Conservation (phyloP, 164 flowering plant genomes). For the Malania oleifera region DNA sequence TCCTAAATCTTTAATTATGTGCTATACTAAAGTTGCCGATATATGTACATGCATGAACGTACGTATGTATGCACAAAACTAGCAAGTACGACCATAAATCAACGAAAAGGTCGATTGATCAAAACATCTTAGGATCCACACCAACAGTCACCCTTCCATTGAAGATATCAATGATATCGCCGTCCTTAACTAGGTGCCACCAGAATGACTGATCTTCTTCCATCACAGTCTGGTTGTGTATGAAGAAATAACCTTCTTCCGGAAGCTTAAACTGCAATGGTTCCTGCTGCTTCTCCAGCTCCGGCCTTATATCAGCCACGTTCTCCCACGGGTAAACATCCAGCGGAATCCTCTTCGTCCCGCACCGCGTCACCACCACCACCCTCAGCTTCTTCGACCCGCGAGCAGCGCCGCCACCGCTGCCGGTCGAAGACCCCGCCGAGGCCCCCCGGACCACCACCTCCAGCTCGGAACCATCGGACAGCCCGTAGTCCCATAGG, state of each 20-base stretch:
- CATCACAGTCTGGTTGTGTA: constrained; percentile 76
- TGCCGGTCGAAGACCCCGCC: no score
- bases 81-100: no score
- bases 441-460: constrained; percentile 27
- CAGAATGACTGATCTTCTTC: constrained; percentile 65
- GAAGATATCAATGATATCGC: constrained; percentile 72
- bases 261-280: constrained; percentile 45
- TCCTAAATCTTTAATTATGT: no score
- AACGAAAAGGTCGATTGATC: no score
- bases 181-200: constrained; percentile 63
- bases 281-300: constrained; percentile 44
- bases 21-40: no score
- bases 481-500: constrained; percentile 30
- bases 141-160: constrained; percentile 62
- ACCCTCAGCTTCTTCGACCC: constrained; percentile 46
- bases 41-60: no score
- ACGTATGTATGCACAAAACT: no score
- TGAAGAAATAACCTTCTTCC: constrained; percentile 66
- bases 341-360: constrained; percentile 51
- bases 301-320: constrained; percentile 58
- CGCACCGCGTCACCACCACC: constrained; percentile 42
- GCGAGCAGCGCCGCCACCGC: constrained; percentile 12
- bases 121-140: no score
- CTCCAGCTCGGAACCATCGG: constrained; percentile 38
- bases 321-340: constrained; percentile 56